Percentiles rank a stretch among this genome's conserved stretches.
Conservation (phyloP, 805 yeast genomes). For the Yamadazyma sp. region DNA sequence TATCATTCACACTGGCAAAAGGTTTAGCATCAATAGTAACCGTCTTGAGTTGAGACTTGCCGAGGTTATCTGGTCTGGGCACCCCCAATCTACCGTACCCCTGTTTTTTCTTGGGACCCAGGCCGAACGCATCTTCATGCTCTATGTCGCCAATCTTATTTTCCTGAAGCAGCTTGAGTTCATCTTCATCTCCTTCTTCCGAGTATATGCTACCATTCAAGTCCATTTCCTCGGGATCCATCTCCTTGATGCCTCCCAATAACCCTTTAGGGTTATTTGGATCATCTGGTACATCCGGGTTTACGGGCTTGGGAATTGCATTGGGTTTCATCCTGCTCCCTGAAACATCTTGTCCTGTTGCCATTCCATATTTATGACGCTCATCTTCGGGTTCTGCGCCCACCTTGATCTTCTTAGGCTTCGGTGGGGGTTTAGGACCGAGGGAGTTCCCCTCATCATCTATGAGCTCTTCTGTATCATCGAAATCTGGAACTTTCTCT, state of each 20-base stretch:
- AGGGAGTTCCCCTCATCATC: conserved; percentile 1
- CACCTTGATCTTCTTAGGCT: background rate
- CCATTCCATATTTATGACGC: background rate
- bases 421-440: conserved; percentile 1
- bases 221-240: conserved; percentile 19
- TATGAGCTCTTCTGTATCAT: conserved; percentile 2
- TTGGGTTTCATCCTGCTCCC: conserved; percentile 9
- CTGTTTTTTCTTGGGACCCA: conserved; percentile 10
- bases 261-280: conserved; percentile 22
- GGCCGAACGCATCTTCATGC: conserved; percentile 14
- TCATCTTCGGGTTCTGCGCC: background rate
- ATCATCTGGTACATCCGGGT: conserved; percentile 9
- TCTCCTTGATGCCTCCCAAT: conserved; percentile 23
- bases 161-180: conserved; percentile 9
- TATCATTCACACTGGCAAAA: conserved; percentile 18
- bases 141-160: conserved; percentile 14
- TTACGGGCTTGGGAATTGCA: conserved; percentile 2
- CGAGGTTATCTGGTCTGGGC: conserved; percentile 7
- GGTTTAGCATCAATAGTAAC: conserved; percentile 7
- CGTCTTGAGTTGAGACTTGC: conserved; percentile 9
- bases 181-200: conserved; percentile 18
- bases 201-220: conserved; percentile 16
- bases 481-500: conserved; percentile 3
- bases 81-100: conserved; percentile 14
- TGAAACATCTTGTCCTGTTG: background rate